Percentiles rank a stretch among this genome's conserved stretches.
These are phyloP conservation scores for Zygosaccharomyces sapae DNA, from an alignment of 1,139 yeast species.

Conservation along the genomic window DNA sequence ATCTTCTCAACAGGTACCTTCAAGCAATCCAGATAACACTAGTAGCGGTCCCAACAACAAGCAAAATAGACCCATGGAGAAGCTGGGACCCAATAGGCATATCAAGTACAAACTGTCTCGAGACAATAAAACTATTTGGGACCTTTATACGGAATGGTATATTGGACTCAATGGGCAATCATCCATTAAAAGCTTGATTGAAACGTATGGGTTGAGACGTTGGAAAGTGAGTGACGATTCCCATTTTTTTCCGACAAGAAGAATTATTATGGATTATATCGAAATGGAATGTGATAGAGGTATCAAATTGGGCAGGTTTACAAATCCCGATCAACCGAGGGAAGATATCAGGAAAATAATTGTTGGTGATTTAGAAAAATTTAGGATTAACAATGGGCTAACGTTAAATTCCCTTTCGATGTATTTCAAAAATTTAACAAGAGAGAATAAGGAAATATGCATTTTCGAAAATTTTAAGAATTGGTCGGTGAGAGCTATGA, in stretches of 20 bases:
- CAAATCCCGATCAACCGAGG: conserved; percentile 28
- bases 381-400: conserved; percentile 34
- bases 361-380: conserved; percentile 36
- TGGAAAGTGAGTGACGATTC: conserved; percentile 39
- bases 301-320: conserved; percentile 32
- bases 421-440: conserved; percentile 33
- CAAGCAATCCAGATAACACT: not conserved
- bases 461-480: conserved; percentile 32
- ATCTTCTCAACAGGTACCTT: not conserved
- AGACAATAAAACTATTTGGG: conserved; percentile 38
- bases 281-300: conserved; percentile 35
- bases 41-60: not conserved
- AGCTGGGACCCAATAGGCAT: conserved; percentile 15
- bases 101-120: conserved; percentile 36
- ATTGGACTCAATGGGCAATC: conserved; percentile 35
- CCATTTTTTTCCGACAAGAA: conserved; percentile 38
- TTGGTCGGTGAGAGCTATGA: conserved; percentile 32
- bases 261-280: conserved; percentile 35
- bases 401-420: conserved; percentile 35
- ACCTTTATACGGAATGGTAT: conserved; percentile 38
- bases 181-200: conserved; percentile 34
- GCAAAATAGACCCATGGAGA: conserved; percentile 6
- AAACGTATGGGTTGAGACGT: conserved; percentile 36
- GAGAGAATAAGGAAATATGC: conserved; percentile 33
- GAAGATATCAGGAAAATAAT: conserved; percentile 34